phyloP scores from a whole-genome alignment of 2,329 filamentous ascomycete genomes.

The Lasiodiplodia gonubiensis region DNA sequence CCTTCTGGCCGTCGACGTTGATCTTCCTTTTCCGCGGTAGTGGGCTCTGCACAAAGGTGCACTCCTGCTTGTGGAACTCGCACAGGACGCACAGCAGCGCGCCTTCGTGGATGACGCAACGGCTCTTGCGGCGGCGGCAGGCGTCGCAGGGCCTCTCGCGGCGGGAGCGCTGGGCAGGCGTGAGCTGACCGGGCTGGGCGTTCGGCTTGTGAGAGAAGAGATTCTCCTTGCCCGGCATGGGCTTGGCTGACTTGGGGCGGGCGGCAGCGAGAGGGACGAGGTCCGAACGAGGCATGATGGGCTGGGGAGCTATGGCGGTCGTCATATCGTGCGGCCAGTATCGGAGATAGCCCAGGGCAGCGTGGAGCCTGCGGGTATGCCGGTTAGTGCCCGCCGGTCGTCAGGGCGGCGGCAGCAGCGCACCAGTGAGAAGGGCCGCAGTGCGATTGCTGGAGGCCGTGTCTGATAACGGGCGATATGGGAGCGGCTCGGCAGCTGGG shows the following conservation, averaged over 20 bases:
- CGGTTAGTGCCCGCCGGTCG: slow-evolving; percentile 23
- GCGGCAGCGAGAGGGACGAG: slow-evolving; percentile 54
- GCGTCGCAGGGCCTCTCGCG: slow-evolving; percentile 62
- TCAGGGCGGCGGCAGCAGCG: slow-evolving; percentile 18
- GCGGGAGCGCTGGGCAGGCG: slow-evolving; percentile 46
- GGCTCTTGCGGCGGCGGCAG: slow-evolving; percentile 74
- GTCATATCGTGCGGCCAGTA: slow-evolving; percentile 46
- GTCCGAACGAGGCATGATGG: slow-evolving; percentile 52
- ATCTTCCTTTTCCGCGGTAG: slow-evolving; percentile 81
- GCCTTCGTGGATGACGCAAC: slow-evolving; percentile 80
- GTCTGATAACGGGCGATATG: slow-evolving; percentile 22
- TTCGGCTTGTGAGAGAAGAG: slow-evolving; percentile 45
- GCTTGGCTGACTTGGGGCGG: slow-evolving; percentile 47
- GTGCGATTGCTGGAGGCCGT: slow-evolving; percentile 9
- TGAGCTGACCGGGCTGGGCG: slow-evolving; percentile 40
- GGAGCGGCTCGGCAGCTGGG: slow-evolving; percentile 12
- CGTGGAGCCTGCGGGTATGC: slow-evolving; percentile 25
- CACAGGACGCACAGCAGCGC: slow-evolving; percentile 76
- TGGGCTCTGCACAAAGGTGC: slow-evolving; percentile 78
- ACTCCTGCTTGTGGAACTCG: slow-evolving; percentile 77
- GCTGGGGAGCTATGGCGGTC: slow-evolving; percentile 55
- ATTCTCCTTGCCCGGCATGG: slow-evolving; percentile 52
- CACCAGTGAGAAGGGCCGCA: slow-evolving; percentile 27
- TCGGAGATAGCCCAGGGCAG: slow-evolving; percentile 27
- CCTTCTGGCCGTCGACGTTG: slow-evolving; percentile 66